Evolutionary conservation across 225 moss, liverwort and hornwort genomes (phyloP).

Genomic region (Sphagnum tenellum): DNA sequence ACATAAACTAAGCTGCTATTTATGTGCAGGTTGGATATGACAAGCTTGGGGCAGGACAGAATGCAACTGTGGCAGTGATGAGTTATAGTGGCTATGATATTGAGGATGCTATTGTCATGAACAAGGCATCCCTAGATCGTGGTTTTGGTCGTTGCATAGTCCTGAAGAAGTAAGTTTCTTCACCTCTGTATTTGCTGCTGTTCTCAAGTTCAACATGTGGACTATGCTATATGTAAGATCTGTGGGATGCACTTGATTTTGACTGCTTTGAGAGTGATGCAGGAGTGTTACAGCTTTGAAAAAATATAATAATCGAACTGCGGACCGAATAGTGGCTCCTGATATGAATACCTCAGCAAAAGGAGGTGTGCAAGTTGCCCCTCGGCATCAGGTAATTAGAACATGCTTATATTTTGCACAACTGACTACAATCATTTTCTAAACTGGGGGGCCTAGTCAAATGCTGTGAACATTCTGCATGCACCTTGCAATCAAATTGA

Average conservation of each 20-base stretch:
- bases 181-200: not conserved
- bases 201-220: not conserved
- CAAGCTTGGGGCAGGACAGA: constrained; percentile 98
- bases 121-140: constrained; percentile 92
- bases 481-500: too few species aligned
- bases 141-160: constrained; percentile 99
- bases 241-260: too few species aligned
- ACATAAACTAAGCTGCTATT: not conserved
- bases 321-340: constrained; percentile 87
- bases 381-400: constrained; percentile 38
- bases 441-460: too few species aligned
- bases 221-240: not conserved
- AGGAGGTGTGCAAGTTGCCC: constrained; percentile 58
- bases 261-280: constrained; percentile 6
- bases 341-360: constrained; percentile 71
- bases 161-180: constrained; percentile 76
- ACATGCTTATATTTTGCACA: too few species aligned
- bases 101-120: constrained; percentile 99
- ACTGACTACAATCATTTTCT: too few species aligned
- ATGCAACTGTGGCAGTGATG: constrained; percentile 99
- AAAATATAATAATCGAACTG: constrained; percentile 88
- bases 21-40: constrained; percentile 90
- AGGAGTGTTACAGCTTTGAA: constrained; percentile 86
- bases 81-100: constrained; percentile 99
- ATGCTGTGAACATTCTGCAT: too few species aligned